Evolutionary conservation across 2,329 filamentous ascomycete genomes (phyloP), one percentile per base, ranked within the genome.

Genomic region (Pseudonectria foliicola): DNA sequence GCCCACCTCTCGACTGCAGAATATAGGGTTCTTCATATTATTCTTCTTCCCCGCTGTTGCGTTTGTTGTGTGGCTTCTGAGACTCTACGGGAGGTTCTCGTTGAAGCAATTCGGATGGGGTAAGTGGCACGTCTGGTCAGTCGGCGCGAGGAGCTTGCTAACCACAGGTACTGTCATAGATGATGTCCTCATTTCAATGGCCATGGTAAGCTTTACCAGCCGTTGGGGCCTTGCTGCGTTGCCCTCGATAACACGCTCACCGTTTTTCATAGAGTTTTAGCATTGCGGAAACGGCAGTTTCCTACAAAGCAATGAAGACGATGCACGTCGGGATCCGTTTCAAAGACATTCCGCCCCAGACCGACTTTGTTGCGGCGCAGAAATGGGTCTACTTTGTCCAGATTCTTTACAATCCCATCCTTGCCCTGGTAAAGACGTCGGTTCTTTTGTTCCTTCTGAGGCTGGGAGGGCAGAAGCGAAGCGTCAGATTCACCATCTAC

Each of bases 351-450:
- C 56, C 58, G 24, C 49, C 53, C 33, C 39, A 44, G 12, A 38
- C 39, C 12, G 39, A 42, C 16, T 25, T 49, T n/a, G 38, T 52
- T 6, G 40, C 42, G 2, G 52, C 42, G 11, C 42, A 51, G 35
- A 44, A 52, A 37, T 63, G 55, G 55, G 59, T 57, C 44, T 67
- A 59, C 27, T 44, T 59, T 13, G 58, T 60, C 25, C 59, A 66
- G 28, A 46, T 66, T 7, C 48, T 64, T 2, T 68, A 69, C 52
- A 68, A 66, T 33, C 65, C 66, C 1, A 62, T 68, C 25, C 49
- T 70, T 6, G 62, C 63, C 26, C 51, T 69, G 8, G 62, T 67
- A 35, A 69, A 69, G 43, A 55, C 59, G 4, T 68, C 66, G 4
- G 55, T 67, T 12, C 54, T 69, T 3, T 36, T 68, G 6, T 68